A percentile compares a stretch with the other conserved stretches of the same genome.
phyloP scores from a whole-genome alignment of 805 yeast species.

The Schwanniomyces yamadae region DNA sequence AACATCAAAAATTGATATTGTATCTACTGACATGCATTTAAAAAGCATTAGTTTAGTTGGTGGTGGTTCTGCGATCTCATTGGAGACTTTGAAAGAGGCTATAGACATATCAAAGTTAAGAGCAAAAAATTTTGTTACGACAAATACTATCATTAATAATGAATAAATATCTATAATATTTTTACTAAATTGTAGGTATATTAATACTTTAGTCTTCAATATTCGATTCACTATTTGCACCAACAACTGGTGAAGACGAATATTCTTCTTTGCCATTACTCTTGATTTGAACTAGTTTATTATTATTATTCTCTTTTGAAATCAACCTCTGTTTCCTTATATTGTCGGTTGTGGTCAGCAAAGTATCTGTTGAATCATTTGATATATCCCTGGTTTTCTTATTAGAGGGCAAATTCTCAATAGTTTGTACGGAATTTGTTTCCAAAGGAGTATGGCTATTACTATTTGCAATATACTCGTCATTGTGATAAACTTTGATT shows the following conservation, averaged over 20 bases:
- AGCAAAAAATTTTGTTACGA: constrained; percentile 29
- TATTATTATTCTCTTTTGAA: constrained; percentile 21
- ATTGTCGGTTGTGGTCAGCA: constrained; percentile 14
- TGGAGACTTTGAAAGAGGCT: constrained; percentile 47
- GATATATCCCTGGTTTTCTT: constrained; percentile 7
- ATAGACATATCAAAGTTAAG: constrained; percentile 49
- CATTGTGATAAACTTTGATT: constrained; percentile 4
- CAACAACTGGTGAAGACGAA: constrained; percentile 18
- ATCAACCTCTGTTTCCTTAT: constrained; percentile 25
- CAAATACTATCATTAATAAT: constrained; percentile 2
- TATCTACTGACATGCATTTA: constrained; percentile 22
- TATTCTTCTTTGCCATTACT: constrained; percentile 21
- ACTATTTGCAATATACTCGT: constrained; percentile 4
- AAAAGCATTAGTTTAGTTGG: constrained; percentile 50
- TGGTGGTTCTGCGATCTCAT: constrained; percentile 46
- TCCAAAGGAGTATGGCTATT: constrained; percentile 8
- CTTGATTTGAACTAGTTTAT: constrained; percentile 23
- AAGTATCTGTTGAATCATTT: constrained; percentile 8
- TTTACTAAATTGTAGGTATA: not conserved
- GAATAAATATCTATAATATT: not conserved
- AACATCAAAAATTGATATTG: constrained; percentile 50
- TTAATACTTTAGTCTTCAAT: not conserved
- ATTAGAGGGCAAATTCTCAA: constrained; percentile 2
- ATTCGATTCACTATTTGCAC: not conserved
- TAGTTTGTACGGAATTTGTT: constrained; percentile 2